Percentiles rank a stretch among this genome's conserved stretches.
phyloP scores from a whole-genome alignment of 2,329 filamentous ascomycete genomes.

The Fusarium penzigii region DNA sequence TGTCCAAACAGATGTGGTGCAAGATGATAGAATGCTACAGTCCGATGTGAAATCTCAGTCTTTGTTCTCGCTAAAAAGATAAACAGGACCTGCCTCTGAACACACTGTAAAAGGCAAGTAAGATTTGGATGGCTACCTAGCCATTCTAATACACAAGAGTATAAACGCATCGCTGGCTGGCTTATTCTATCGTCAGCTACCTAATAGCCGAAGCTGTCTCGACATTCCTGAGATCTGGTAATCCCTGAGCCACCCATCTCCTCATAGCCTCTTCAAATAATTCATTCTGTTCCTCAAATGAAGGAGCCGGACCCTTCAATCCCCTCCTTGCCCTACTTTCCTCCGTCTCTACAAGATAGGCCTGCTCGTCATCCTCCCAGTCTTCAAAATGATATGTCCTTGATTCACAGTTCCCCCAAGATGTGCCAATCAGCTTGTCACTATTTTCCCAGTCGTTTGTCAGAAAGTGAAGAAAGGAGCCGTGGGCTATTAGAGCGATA shows the following conservation, averaged over 20 bases:
- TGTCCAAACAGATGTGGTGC: too few relatives aligned
- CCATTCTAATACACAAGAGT: too few relatives aligned
- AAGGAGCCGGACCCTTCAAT: conserved; percentile 7
- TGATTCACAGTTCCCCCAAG: conserved; percentile 19
- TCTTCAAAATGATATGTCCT: conserved; percentile 15
- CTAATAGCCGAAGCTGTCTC: conserved; percentile 7
- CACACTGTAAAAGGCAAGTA: too few relatives aligned
- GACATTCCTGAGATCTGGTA: conserved; percentile 15
- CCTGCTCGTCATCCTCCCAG: conserved; percentile 10
- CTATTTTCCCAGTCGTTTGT: conserved; percentile 22
- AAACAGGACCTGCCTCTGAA: too few relatives aligned
- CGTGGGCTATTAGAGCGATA: conserved; percentile 17
- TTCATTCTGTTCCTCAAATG: conserved; percentile 7
- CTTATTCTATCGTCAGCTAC: too few relatives aligned
- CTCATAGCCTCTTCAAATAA: conserved; percentile 18
- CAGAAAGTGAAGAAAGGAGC: conserved; percentile 20
- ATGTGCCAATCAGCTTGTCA: conserved; percentile 7
- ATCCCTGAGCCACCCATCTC: conserved; percentile 14
- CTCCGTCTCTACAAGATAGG: conserved; percentile 16
- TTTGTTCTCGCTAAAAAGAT: too few relatives aligned
- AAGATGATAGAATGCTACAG: too few relatives aligned
- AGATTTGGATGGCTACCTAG: too few relatives aligned
- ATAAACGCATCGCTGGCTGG: too few relatives aligned
- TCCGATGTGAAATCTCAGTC: too few relatives aligned
- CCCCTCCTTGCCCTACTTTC: conserved; percentile 14